phyloP scores from a whole-genome alignment of 805 yeast species.

The Cyberlindnera saturnus region DNA sequence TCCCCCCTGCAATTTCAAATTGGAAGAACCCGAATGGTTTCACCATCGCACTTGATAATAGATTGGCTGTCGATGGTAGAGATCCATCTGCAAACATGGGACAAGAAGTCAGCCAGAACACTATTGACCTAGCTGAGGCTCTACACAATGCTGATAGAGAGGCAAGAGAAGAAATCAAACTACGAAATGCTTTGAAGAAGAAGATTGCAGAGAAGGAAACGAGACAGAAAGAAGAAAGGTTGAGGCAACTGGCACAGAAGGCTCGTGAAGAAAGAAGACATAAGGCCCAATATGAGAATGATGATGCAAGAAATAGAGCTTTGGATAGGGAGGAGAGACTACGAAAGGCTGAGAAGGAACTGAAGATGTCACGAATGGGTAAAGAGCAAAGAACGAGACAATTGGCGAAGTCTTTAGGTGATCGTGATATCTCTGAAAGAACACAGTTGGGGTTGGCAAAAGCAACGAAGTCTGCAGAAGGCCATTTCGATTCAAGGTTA shows the following conservation, averaged over 20 bases:
- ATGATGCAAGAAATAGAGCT: slow-evolving; percentile 30
- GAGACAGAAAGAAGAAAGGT: slow-evolving; percentile 42
- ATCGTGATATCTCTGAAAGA: slow-evolving; percentile 50
- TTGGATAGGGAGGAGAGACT: slow-evolving; percentile 38
- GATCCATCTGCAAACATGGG: slow-evolving; percentile 28
- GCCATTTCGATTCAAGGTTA: slow-evolving; percentile 53
- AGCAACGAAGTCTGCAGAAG: slow-evolving; percentile 32
- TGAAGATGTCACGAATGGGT: slow-evolving; percentile 37
- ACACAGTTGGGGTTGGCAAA: slow-evolving; percentile 46
- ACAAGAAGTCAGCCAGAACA: slow-evolving; percentile 46
- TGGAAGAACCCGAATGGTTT: slow-evolving; percentile 95
- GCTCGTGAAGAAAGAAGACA: slow-evolving; percentile 35
- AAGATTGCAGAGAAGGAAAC: slow-evolving; percentile 45
- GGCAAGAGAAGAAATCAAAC: slow-evolving; percentile 50
- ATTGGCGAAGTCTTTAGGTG: slow-evolving; percentile 37
- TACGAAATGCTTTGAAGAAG: slow-evolving; percentile 43
- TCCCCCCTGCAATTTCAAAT: slow-evolving; percentile 87
- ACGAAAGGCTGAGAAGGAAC: slow-evolving; percentile 41
- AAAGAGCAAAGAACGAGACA: slow-evolving; percentile 36
- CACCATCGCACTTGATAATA: slow-evolving; percentile 72
- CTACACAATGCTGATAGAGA: slow-evolving; percentile 59
- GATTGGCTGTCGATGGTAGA: slow-evolving; percentile 49
- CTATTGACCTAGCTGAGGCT: slow-evolving; percentile 62
- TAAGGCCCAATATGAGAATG: slow-evolving; percentile 7
- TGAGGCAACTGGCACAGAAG: slow-evolving; percentile 43